These are phyloP conservation scores for Lentinula sp. DNA, from an alignment of 768 basidiomycete species.

Conservation along the genomic window DNA sequence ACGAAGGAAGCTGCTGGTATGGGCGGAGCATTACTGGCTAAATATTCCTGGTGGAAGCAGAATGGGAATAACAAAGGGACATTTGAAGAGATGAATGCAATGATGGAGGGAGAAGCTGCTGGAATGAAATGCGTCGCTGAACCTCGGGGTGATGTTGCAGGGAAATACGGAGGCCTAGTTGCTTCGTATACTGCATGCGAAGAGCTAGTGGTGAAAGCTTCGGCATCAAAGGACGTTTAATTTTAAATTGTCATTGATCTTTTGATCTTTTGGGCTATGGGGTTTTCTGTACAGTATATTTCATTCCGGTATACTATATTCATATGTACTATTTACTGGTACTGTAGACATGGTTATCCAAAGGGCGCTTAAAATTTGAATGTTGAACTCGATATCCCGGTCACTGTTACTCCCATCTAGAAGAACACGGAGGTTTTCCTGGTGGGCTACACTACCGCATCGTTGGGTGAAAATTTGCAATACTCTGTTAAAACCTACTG, in stretches of 20 bases:
- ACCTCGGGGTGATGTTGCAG: slow-evolving; percentile 37
- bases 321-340: too few species aligned
- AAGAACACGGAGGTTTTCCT: neutral
- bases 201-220: slow-evolving; percentile 30
- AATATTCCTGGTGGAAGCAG: slow-evolving; percentile 39
- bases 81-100: slow-evolving; percentile 58
- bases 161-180: slow-evolving; percentile 50
- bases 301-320: too few species aligned
- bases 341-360: too few species aligned
- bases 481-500: neutral
- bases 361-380: neutral
- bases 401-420: neutral
- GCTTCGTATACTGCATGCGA: slow-evolving; percentile 52
- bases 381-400: neutral
- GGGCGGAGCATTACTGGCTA: slow-evolving; percentile 68
- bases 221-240: neutral
- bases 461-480: neutral
- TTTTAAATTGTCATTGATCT: neutral
- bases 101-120: slow-evolving; percentile 34
- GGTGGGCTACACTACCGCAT: neutral
- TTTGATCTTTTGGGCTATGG: neutral
- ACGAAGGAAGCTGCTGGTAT: slow-evolving; percentile 68
- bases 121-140: slow-evolving; percentile 58
- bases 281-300: neutral
- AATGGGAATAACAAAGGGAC: slow-evolving; percentile 23